A percentile compares a stretch with the other conserved stretches of the same genome.
phyloP scores from a whole-genome alignment of 257 asterid genomes.

The Coffea eugenioides region DNA sequence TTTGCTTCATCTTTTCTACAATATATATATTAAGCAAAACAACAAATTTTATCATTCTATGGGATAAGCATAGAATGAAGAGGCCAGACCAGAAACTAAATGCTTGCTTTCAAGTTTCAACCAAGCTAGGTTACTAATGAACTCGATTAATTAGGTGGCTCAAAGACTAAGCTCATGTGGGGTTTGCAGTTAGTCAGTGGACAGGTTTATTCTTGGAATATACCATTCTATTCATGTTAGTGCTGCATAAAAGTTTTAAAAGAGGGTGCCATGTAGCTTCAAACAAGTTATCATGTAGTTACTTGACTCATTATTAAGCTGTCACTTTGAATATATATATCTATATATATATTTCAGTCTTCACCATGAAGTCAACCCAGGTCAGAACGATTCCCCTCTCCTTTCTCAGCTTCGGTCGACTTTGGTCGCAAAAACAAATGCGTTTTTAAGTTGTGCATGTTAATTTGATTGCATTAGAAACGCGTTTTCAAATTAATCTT shows the following conservation, averaged over 20 bases:
- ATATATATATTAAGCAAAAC: no score
- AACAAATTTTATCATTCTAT: no score
- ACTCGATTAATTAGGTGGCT: background rate
- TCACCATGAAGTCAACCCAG: background rate
- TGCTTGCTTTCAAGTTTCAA: no score
- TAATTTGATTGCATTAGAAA: no score
- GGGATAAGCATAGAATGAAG: no score
- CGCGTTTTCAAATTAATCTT: no score
- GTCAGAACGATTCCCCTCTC: conserved; percentile 3
- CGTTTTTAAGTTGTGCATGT: no score
- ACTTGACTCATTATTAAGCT: background rate
- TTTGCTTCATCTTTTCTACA: no score
- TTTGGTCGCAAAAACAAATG: no score
- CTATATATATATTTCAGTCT: background rate
- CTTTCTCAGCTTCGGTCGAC: no score
- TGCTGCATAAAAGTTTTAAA: conserved; percentile 13
- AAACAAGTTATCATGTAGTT: background rate
- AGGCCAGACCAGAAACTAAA: no score
- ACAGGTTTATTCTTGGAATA: conserved; percentile 42
- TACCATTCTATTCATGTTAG: conserved; percentile 30
- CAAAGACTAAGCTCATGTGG: background rate
- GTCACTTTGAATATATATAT: background rate
- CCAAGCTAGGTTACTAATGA: background rate
- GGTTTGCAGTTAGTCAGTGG: conserved; percentile 18
- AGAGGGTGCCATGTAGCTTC: conserved; percentile 16